These are phyloP conservation scores for Monosporozyma yasuniensis DNA, from an alignment of 805 yeast genomes.

Conservation along the genomic window DNA sequence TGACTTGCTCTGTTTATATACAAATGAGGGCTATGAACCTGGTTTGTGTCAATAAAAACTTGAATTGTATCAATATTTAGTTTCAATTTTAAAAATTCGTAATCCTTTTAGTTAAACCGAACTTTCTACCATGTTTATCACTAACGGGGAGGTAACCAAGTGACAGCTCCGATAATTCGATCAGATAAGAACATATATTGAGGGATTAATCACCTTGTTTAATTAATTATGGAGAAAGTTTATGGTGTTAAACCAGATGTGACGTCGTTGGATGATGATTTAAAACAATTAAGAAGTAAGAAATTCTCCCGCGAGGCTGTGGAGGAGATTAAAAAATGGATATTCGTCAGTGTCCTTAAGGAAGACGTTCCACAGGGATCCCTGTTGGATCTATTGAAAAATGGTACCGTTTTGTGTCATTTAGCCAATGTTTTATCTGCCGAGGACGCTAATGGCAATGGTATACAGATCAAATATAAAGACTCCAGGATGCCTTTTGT, in stretches of 20 bases:
- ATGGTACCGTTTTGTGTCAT: conserved; percentile 49
- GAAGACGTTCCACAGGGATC: conserved; percentile 19
- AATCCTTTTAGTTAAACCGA: no score
- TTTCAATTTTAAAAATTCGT: no score
- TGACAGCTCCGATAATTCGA: no score
- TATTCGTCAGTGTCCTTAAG: conserved; percentile 34
- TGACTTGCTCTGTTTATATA: no score
- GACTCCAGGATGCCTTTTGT: conserved; percentile 66
- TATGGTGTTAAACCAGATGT: conserved; percentile 30
- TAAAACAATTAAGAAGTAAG: conserved; percentile 39
- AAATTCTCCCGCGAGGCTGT: conserved; percentile 40
- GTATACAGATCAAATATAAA: conserved; percentile 39
- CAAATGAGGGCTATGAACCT: no score
- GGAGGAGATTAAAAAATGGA: conserved; percentile 46
- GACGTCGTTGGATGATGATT: conserved; percentile 58
- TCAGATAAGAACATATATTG: no score
- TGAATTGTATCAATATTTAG: no score
- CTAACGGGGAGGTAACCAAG: not conserved
- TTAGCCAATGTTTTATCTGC: conserved; percentile 32
- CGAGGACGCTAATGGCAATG: conserved; percentile 22
- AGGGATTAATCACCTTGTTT: no score
- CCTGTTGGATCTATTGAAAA: conserved; percentile 47
- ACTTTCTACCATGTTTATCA: no score
- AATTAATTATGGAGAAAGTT: not conserved
- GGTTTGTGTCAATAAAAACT: no score